These are phyloP conservation scores for Clitoria ternatea DNA, from an alignment of 306 rosid species.

Conservation along the genomic window DNA sequence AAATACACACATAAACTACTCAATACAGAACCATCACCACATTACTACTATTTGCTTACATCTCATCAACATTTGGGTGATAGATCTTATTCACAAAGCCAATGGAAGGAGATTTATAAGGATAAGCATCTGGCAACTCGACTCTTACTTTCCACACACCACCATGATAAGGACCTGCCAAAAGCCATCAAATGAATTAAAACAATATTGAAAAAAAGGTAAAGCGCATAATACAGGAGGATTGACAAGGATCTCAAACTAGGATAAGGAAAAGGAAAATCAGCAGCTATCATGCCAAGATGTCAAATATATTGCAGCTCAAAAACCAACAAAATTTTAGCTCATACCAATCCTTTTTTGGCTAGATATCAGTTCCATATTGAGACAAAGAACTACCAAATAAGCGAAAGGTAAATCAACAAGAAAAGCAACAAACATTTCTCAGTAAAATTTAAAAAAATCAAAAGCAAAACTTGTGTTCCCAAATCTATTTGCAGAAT, in stretches of 20 bases:
- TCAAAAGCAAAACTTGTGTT: background rate
- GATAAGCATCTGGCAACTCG: conserved; percentile 52
- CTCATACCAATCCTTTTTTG: background rate
- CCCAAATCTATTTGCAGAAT: background rate
- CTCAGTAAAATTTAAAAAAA: background rate
- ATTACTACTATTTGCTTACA: conserved; percentile 28
- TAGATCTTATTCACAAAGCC: conserved; percentile 53
- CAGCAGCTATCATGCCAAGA: background rate
- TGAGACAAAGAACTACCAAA: conserved; percentile 12
- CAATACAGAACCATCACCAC: background rate
- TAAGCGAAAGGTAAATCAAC: conserved; percentile 18
- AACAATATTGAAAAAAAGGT: background rate
- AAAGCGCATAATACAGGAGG: background rate
- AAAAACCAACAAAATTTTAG: background rate
- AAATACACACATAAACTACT: background rate
- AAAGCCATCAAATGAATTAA: conserved; percentile 28
- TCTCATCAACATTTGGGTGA: conserved; percentile 55
- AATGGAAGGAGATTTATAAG: conserved; percentile 48
- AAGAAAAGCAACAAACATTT: background rate
- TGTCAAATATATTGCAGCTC: background rate
- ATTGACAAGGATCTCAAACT: conserved; percentile 11
- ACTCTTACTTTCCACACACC: conserved; percentile 52
- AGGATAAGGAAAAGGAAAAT: conserved; percentile 24
- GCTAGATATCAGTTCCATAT: background rate
- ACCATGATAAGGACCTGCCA: conserved; percentile 49